phyloP scores from a whole-genome alignment of 345 rosid species.

The Conringia planisiliqua region DNA sequence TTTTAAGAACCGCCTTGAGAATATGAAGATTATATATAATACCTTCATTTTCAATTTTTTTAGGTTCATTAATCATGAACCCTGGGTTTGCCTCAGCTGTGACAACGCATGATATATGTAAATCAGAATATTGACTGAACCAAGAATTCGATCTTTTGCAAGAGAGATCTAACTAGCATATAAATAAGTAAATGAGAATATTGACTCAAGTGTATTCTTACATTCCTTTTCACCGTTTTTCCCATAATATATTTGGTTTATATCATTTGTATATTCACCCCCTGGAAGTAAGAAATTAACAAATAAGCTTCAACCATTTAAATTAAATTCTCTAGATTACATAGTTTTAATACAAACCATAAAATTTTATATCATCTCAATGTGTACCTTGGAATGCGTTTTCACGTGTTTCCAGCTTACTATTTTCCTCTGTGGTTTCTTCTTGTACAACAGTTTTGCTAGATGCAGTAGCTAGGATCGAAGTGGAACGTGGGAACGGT shows the following conservation, averaged over 20 bases:
- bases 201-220: neutral
- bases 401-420: neutral
- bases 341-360: neutral
- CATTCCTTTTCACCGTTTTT: neutral
- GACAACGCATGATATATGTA: neutral
- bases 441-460: neutral
- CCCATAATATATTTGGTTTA: neutral
- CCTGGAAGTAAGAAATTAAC: neutral
- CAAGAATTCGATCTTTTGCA: neutral
- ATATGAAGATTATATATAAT: neutral
- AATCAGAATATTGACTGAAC: neutral
- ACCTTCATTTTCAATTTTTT: neutral
- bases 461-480: slow-evolving; percentile 1
- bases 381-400: neutral
- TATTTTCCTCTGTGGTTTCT: neutral
- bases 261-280: neutral
- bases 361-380: neutral
- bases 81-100: neutral
- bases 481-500: neutral
- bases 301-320: neutral
- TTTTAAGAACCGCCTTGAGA: neutral
- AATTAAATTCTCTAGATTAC: neutral
- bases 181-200: neutral
- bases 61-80: neutral
- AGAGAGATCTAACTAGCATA: neutral